Conservation (phyloP, 306 rosid species). For the Fragaria nilgerrensis region DNA sequence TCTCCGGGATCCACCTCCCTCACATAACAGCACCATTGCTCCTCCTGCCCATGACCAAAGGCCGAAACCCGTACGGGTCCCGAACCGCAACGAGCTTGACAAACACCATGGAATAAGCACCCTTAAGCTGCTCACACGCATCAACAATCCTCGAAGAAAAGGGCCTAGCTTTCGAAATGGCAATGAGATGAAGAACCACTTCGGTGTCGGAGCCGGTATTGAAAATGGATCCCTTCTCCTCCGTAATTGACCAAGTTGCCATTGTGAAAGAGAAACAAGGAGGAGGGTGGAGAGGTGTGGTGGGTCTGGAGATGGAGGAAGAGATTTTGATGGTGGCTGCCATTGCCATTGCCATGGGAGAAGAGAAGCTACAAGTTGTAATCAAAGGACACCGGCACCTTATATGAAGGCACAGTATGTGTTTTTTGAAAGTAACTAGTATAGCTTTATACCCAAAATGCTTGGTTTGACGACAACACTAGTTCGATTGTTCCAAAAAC, state of each 20-base stretch:
- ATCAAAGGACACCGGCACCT: too few relatives aligned
- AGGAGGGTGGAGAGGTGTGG: constrained; percentile 15
- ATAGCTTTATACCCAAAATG: too few relatives aligned
- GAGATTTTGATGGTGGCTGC: background rate
- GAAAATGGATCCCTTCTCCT: constrained; percentile 80
- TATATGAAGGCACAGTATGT: too few relatives aligned
- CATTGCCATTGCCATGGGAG: too few relatives aligned
- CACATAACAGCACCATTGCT: constrained; percentile 89
- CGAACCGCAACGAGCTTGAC: constrained; percentile 74
- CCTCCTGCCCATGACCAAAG: constrained; percentile 91
- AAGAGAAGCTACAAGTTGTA: too few relatives aligned
- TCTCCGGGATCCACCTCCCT: constrained; percentile 92
- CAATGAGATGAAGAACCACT: constrained; percentile 86
- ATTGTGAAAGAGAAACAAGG: constrained; percentile 40
- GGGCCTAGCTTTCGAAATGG: constrained; percentile 71
- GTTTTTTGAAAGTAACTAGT: too few relatives aligned
- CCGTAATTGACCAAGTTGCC: constrained; percentile 82
- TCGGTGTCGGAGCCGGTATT: constrained; percentile 90
- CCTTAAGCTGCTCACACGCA: constrained; percentile 82
- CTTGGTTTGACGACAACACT: too few relatives aligned
- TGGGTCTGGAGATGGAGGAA: constrained; percentile 17
- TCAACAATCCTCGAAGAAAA: constrained; percentile 70
- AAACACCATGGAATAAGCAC: constrained; percentile 85
- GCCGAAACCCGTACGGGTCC: constrained; percentile 82
- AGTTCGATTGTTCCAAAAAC: too few relatives aligned